Evolutionary conservation across 1,139 yeast genomes (phyloP).

Genomic region (Scheffersomyces titani): DNA sequence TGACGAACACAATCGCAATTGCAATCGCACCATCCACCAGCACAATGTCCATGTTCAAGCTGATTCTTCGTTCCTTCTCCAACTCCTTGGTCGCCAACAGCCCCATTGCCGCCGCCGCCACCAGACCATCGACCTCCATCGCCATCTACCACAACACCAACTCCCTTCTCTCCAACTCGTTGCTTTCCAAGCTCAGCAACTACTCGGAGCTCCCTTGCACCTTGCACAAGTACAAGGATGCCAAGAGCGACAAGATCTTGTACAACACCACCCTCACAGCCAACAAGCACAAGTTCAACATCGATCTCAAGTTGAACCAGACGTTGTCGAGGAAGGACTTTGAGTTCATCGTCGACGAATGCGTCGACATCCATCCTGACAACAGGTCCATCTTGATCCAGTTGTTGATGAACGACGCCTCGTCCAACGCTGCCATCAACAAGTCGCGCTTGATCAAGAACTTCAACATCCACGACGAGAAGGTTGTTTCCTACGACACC

Average conservation of each 20-base stretch:
- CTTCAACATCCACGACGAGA: not conserved
- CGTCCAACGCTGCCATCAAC: constrained; percentile 6
- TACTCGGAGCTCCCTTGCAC: constrained; percentile 26
- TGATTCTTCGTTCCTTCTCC: constrained; percentile 4
- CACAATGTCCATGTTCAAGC: constrained; percentile 11
- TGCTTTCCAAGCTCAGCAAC: constrained; percentile 23
- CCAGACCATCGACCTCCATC: constrained; percentile 17
- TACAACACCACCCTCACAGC: not conserved
- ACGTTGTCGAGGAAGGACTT: constrained; percentile 33
- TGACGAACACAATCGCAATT: too few relatives aligned
- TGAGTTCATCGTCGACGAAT: constrained; percentile 34
- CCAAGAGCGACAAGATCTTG: not conserved
- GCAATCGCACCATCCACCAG: not conserved
- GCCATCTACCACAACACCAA: constrained; percentile 35
- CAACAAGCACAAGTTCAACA: constrained; percentile 19
- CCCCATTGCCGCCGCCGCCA: constrained; percentile 1
- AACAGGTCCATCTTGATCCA: constrained; percentile 31
- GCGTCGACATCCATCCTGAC: constrained; percentile 48
- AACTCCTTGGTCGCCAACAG: not conserved
- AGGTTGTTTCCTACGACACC: not conserved
- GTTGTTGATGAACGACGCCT: constrained; percentile 11
- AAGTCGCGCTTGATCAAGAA: not conserved
- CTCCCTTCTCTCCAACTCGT: constrained; percentile 23
- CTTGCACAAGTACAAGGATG: constrained; percentile 13
- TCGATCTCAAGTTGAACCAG: constrained; percentile 26